These are phyloP conservation scores for Scedosporium aurantiacum DNA, from an alignment of 2,329 filamentous ascomycete species.

Conservation along the genomic window DNA sequence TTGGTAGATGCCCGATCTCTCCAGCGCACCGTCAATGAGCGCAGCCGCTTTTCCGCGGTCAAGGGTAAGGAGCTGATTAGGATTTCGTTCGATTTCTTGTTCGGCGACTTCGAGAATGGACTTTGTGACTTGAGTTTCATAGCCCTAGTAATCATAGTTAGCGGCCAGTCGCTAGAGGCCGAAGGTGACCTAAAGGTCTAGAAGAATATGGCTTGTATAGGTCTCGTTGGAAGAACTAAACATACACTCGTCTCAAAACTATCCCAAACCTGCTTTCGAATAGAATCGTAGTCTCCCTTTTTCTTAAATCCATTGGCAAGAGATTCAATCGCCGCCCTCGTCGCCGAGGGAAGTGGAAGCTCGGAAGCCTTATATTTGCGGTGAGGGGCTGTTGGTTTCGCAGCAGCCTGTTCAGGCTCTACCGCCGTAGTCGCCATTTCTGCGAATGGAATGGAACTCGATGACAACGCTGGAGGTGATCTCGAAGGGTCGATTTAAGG, in stretches of 20 bases:
- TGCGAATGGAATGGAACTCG: neutral
- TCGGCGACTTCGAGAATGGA: slow-evolving; percentile 60
- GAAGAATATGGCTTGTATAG: neutral
- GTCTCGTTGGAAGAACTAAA: neutral
- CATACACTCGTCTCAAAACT: slow-evolving; percentile 61
- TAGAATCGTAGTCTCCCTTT: slow-evolving; percentile 69
- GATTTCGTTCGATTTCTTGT: slow-evolving; percentile 64
- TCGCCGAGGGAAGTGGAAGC: slow-evolving; percentile 61
- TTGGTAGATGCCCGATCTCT: slow-evolving; percentile 65
- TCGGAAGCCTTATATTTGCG: slow-evolving; percentile 62
- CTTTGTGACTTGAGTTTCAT: slow-evolving; percentile 55
- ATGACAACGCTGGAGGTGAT: neutral
- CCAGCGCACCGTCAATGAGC: slow-evolving; percentile 67
- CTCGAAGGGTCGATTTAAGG: neutral
- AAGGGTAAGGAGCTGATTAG: slow-evolving; percentile 58
- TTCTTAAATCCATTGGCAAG: slow-evolving; percentile 77
- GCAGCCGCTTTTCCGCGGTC: slow-evolving; percentile 64
- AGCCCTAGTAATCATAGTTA: slow-evolving; percentile 38
- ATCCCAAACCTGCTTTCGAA: slow-evolving; percentile 67
- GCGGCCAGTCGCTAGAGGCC: neutral
- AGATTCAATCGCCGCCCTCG: slow-evolving; percentile 60
- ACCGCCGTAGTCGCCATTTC: neutral
- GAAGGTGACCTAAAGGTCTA: neutral
- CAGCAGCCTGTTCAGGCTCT: neutral
- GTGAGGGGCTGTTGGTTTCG: slow-evolving; percentile 2